Base-by-base conservation (phyloP, 352 stramenopile species). In the Pythium volutum region DNA sequence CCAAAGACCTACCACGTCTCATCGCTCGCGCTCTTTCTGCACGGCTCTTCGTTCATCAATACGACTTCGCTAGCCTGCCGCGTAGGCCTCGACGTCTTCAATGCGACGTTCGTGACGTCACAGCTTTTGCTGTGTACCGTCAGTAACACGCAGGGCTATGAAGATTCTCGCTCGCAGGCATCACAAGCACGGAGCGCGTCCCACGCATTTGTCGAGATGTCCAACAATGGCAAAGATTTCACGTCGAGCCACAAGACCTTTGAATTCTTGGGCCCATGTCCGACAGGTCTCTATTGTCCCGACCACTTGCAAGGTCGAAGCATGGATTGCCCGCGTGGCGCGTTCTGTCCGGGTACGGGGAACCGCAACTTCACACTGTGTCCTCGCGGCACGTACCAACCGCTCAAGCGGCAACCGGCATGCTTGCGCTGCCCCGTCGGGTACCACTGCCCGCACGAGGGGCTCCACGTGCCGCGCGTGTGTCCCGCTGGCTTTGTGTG, bases 191-290 rank as follows among this genome's bases (percentile, higher is more conserved):
- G 34, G 3, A 50, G 22, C 10, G 67, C 59, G 0, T 62, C 64
- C 4, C 71, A 74, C 46, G 69, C 88, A 5, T 82, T 95, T 20
- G 79, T 99, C 33, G 82, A 96, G 60, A 71, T 98, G 18, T 96
- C 95, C 12, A 98, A 98, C 74, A 99, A 99, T 73, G 93, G 87
- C 25, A 69, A 85, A n/a, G 96, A 98, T 66, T 98, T 96, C 61
- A 96, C 92, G 16, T 86, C 66, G 12, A 90, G 88, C 41, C 75
- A 87, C 55, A 31, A 76, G 7, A 69, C 66, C 57, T 80, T 98
- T 71, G 72, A 97, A 50, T 84, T 89, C 49, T 65, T 84, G 38
- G 84, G 79, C 1, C 74, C 69, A 3, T 98, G 94, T 75, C 90
- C 92, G 6, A 84, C 79, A 8, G 94, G 94, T 0, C 71, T 72